Base-by-base conservation (phyloP, 208 protist genomes). In the Leishmania arabica region DNA sequence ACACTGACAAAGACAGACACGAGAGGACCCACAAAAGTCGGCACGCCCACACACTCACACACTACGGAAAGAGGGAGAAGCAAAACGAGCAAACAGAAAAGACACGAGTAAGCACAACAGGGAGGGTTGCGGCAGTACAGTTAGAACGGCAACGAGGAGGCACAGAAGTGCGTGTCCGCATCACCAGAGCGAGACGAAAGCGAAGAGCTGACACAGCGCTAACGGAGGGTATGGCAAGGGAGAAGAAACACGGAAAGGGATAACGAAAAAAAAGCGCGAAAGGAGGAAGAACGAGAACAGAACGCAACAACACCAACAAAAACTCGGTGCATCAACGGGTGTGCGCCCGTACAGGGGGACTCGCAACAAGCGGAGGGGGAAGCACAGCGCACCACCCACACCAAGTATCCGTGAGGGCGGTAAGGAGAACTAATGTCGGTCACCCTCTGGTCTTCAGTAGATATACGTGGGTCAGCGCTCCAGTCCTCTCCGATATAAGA, bases 221-320 rank as follows among this genome's bases (percentile, higher is more conserved):
- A 49, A 27, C 7, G 19, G 34, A 27, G 37, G 49, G 42, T n/a
- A 45, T 1, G 66, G 66, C 6, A 71, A 68, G 15, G 24, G 11
- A n/a, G 47, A 37, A 2, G 47, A 17, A 21, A 58, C 27, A n/a
- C 42, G 24, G n/a, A 75, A 75, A 75, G 8, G 1, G 47, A 53
- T 42, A 8, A 73, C 0, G 2, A 15, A 73, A 49, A 72, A 24
- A 58, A 69, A 21, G 9, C 45, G 69, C 72, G 45, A 11, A 49
- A 76, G 56, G 65, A 34, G 19, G 34, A n/a, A 34, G 47, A 56
- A 58, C 27, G 65, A 31, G 37, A 34, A 4, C 3, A 27, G 17
- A 73, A 72, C 82, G 79, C 4, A 75, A 76, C 68, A 80, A 40
- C 66, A 11, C 11, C 24, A 56, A 24, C 11, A 3, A 15, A 73